A percentile compares a stretch with the other conserved stretches of the same genome.
These are phyloP conservation scores for Monotropa hypopitys DNA, from an alignment of 179 eudicot genomes.

Conservation along the genomic window DNA sequence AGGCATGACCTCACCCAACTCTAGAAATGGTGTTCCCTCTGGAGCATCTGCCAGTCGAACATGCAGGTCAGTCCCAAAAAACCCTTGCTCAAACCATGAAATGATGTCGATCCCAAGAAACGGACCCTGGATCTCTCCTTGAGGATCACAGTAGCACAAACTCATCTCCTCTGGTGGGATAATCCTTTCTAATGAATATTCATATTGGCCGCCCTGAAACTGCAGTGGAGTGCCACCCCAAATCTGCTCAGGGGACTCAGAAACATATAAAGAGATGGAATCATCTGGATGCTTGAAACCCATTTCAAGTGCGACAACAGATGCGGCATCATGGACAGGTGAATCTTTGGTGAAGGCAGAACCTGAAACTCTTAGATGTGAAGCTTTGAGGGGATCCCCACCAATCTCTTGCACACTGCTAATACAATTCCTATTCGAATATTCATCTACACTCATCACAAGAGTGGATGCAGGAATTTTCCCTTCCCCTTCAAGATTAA, in stretches of 20 bases:
- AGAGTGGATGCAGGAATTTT: constrained; percentile 8
- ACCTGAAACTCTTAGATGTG: constrained; percentile 26
- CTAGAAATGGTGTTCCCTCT: constrained; percentile 52
- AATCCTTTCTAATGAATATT: constrained; percentile 25
- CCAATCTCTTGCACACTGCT: constrained; percentile 15
- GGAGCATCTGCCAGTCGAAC: constrained; percentile 80
- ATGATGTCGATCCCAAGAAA: constrained; percentile 92
- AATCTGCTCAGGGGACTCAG: constrained; percentile 30
- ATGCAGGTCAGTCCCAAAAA: constrained; percentile 75
- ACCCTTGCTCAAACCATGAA: constrained; percentile 98
- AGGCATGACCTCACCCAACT: constrained; percentile 83
- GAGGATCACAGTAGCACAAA: constrained; percentile 76
- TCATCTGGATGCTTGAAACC: constrained; percentile 37
- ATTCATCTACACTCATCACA: constrained; percentile 14
- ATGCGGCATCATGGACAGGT: constrained; percentile 14
- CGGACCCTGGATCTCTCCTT: constrained; percentile 93
- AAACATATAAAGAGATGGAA: constrained; percentile 30
- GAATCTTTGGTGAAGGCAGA: constrained; percentile 20
- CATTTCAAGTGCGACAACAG: constrained; percentile 23
- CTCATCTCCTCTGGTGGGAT: constrained; percentile 66
- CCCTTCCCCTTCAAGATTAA: constrained; percentile 19
- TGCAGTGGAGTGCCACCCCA: constrained; percentile 25
- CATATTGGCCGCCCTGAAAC: constrained; percentile 20
- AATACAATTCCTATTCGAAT: constrained; percentile 2
- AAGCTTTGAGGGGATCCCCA: constrained; percentile 16